phyloP scores from a whole-genome alignment of 257 asterid species.

The Forsythia suspensa region DNA sequence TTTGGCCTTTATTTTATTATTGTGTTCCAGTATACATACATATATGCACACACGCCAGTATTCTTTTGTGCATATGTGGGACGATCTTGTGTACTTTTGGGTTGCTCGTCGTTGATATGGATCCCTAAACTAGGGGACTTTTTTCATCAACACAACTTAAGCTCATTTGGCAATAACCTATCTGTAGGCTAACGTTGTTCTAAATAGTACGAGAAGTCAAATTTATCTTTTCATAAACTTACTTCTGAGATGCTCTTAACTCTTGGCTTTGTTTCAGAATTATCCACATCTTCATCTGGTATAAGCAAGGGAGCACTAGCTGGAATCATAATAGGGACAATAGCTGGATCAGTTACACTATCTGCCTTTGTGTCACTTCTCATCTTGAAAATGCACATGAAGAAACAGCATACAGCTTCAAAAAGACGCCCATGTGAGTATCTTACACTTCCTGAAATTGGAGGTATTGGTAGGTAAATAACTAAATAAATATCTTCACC shows the following conservation, averaged over 20 bases:
- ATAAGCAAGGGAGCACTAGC: slow-evolving; percentile 81
- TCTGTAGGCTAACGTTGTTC: not conserved
- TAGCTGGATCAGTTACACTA: slow-evolving; percentile 70
- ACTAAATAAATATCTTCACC: not conserved
- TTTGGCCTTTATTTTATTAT: not conserved
- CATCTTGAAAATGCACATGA: slow-evolving; percentile 52
- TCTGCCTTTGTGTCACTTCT: slow-evolving; percentile 65
- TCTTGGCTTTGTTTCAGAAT: slow-evolving; percentile 46
- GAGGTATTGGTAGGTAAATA: not conserved
- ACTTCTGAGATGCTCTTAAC: not conserved
- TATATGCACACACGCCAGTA: not conserved
- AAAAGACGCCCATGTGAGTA: slow-evolving; percentile 70
- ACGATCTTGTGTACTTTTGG: not conserved
- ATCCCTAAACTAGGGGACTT: not conserved
- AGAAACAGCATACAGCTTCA: slow-evolving; percentile 45
- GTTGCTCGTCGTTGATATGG: not conserved
- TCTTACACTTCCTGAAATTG: slow-evolving; percentile 19
- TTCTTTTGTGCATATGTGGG: not conserved
- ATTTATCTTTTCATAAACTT: not conserved
- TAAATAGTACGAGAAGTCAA: not conserved
- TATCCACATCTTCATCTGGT: slow-evolving; percentile 45
- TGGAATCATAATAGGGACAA: slow-evolving; percentile 73
- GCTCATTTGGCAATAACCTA: not conserved
- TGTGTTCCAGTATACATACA: not conserved
- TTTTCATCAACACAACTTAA: not conserved